phyloP scores from a whole-genome alignment of 2,329 filamentous ascomycete genomes.

The Mycosphaerella arachidis region DNA sequence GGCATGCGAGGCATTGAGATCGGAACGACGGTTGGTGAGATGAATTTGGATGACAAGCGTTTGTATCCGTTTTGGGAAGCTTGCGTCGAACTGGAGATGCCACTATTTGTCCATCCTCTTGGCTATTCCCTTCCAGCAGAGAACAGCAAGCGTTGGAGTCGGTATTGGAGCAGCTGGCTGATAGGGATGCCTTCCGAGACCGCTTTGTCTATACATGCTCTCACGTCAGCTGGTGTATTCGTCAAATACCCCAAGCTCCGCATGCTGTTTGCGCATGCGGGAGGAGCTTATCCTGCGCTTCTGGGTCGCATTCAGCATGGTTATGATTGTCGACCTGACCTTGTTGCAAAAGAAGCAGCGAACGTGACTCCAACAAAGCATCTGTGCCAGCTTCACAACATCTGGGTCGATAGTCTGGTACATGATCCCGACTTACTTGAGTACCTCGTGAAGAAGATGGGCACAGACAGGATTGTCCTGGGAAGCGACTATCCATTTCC shows the following conservation, averaged over 20 bases:
- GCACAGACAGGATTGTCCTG: conserved; percentile 10
- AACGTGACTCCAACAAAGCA: conserved; percentile 7
- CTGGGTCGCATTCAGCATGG: conserved; percentile 13
- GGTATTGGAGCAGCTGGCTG: conserved; percentile 13
- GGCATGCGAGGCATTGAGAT: conserved; percentile 9
- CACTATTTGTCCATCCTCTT: conserved; percentile 11
- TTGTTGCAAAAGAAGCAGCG: conserved; percentile 7
- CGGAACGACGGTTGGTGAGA: conserved; percentile 6
- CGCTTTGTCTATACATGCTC: conserved; percentile 6
- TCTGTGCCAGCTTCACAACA: conserved; percentile 4
- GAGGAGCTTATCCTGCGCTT: conserved; percentile 9
- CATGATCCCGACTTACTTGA: conserved; percentile 13
- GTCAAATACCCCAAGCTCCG: conserved; percentile 7
- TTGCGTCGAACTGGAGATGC: conserved; percentile 11
- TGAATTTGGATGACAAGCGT: conserved; percentile 5
- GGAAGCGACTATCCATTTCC: conserved; percentile 14
- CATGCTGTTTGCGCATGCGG: conserved; percentile 14
- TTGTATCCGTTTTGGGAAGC: conserved; percentile 9
- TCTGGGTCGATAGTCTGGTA: conserved; percentile 13
- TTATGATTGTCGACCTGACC: conserved; percentile 9
- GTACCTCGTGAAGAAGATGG: conserved; percentile 14
- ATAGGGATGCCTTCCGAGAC: conserved; percentile 13
- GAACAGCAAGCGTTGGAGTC: conserved; percentile 8
- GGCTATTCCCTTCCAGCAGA: conserved; percentile 9
- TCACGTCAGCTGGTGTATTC: conserved; percentile 7